phyloP scores from a whole-genome alignment of 148 eudicot species.

The Vaccinium myrtillus region DNA sequence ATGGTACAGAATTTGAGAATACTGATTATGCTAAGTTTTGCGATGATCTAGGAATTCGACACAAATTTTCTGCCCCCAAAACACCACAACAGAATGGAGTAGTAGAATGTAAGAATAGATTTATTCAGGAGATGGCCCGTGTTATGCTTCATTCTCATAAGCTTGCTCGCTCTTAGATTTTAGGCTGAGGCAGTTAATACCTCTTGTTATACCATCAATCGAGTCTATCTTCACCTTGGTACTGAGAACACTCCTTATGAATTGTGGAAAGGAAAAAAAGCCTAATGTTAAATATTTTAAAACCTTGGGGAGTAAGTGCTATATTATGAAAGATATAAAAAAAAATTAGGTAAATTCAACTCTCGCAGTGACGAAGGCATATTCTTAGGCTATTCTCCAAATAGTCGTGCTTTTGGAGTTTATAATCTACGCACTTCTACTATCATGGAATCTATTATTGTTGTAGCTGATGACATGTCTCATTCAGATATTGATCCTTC shows the following conservation, averaged over 20 bases:
- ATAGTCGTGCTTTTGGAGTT: too few species aligned
- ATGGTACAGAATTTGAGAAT: not conserved
- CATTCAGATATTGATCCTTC: too few species aligned
- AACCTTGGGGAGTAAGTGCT: not conserved
- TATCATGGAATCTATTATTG: too few species aligned
- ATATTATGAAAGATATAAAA: too few species aligned
- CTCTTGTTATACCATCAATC: not conserved
- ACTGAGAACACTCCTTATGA: not conserved
- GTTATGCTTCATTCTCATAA: not conserved
- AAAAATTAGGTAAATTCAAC: not conserved
- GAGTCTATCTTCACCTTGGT: not conserved
- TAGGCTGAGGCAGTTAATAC: not conserved
- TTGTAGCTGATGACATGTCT: too few species aligned
- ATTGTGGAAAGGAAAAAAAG: not conserved
- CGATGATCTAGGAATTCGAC: not conserved
- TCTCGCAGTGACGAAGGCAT: too few species aligned
- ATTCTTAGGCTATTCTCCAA: too few species aligned
- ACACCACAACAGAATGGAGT: conserved; percentile 8
- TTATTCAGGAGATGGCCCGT: too few species aligned
- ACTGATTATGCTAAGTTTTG: not conserved
- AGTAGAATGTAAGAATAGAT: not conserved
- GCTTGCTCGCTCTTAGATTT: not conserved
- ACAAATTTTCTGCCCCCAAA: not conserved
- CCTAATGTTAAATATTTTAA: not conserved
- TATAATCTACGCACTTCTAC: too few species aligned